Base-by-base conservation (phyloP, 306 rosid species). In the Arachis stenosperma region DNA sequence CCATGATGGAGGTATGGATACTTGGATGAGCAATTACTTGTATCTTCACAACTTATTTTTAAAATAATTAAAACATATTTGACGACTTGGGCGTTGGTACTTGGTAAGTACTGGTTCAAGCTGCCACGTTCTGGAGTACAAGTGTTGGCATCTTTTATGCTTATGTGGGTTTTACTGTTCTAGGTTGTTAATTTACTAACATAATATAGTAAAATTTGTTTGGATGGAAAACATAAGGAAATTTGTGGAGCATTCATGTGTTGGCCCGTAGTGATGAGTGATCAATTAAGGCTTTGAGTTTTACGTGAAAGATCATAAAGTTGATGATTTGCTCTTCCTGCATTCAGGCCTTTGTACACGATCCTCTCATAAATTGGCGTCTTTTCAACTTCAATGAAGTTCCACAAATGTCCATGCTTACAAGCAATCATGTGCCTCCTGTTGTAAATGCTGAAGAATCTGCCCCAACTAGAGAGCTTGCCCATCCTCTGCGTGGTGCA, bases 291-390 rank as follows among this genome's bases (percentile, higher is more conserved):
- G 39, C 12, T n/a, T 57, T 58, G 54, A 22, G 11, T 58, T 67
- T 67, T 5, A 2, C 5, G 63, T 10, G 64, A 40, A 5, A 17
- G 40, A 57, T 15, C 37, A 33, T 33, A 33, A 55, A 6, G 33
- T 37, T 70, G 73, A 75, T 66, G 43, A 64, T 58, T 51, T 75
- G 53, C 41, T 76, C 65, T 59, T 60, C 71, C 43, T 83, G 44
- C 69, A 3, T 75, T 71, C 88, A 94, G 99, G 99, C 99, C 59
- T 94, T 94, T 84, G 99, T 94, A 65, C 97, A 94, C 14, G 97
- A 94, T 75, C 99, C 99, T 78, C 95, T 94, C 53, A 91, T 94
- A 82, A 94, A 94, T 73, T 94, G 99, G 99, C 99, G 99, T 84
- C 99, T 94, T 80, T 94, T 94, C 85, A 89, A 94, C 85, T 89